Evolutionary conservation across 148 eudicot species (phyloP).

Genomic region (Pharnaceum exiguum): DNA sequence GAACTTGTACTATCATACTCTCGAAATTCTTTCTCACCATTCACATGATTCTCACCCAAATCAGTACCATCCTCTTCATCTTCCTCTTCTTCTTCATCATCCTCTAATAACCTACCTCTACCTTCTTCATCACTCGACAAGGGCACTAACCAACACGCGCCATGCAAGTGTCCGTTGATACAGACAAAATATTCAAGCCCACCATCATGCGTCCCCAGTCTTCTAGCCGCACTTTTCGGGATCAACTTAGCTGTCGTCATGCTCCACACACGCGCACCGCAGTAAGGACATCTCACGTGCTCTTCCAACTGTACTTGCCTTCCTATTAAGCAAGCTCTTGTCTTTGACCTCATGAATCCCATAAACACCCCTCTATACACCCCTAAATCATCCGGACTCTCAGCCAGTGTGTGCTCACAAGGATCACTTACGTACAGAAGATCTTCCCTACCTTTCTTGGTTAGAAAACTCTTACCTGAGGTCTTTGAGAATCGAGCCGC

Average conservation of each 20-base stretch:
- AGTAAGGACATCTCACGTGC: slow-evolving; percentile 61
- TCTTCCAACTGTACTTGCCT: slow-evolving; percentile 55
- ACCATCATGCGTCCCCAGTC: slow-evolving; percentile 60
- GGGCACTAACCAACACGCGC: slow-evolving; percentile 65
- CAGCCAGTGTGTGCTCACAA: slow-evolving; percentile 54
- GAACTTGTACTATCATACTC: no score
- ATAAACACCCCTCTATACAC: slow-evolving; percentile 66
- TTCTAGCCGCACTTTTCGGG: slow-evolving; percentile 55
- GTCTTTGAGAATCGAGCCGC: slow-evolving; percentile 78
- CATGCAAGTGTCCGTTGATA: slow-evolving; percentile 78
- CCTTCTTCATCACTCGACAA: slow-evolving; percentile 52
- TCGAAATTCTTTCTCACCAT: no score
- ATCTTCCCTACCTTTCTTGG: slow-evolving; percentile 47
- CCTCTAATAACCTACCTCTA: slow-evolving; percentile 4
- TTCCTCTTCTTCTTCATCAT: neutral
- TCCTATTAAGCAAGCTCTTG: slow-evolving; percentile 49
- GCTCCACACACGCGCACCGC: slow-evolving; percentile 83
- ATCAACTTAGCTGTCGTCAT: slow-evolving; percentile 65
- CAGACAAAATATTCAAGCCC: slow-evolving; percentile 71
- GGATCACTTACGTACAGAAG: slow-evolving; percentile 74
- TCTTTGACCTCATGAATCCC: slow-evolving; percentile 53
- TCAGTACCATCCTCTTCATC: slow-evolving; percentile 10
- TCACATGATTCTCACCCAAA: no score
- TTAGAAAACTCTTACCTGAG: slow-evolving; percentile 70
- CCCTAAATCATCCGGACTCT: slow-evolving; percentile 52